Percentiles rank a stretch among this genome's conserved stretches.
phyloP scores from a whole-genome alignment of 257 asterid genomes.

The Solanum arcanum region DNA sequence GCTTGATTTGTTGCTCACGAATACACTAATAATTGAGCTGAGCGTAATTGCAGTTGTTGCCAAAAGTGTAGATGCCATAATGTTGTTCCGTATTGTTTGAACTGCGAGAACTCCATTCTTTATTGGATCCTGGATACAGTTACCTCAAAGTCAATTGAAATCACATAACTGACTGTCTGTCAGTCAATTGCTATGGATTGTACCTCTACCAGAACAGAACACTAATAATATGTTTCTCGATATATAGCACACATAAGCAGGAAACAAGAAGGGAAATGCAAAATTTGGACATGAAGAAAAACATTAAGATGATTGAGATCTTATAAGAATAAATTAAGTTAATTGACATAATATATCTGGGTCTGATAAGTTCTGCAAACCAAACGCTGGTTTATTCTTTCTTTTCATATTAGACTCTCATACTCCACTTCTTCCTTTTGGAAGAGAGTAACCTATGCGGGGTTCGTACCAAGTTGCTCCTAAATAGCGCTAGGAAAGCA shows the following conservation, averaged over 20 bases:
- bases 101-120: conserved; percentile 75
- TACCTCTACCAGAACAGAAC: background rate
- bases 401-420: background rate
- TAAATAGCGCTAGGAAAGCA: background rate
- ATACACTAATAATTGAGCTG: conserved; percentile 81
- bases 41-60: conserved; percentile 82
- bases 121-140: conserved; percentile 52
- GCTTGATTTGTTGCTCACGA: conserved; percentile 47
- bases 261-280: background rate
- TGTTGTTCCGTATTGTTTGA: conserved; percentile 84
- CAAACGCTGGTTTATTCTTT: background rate
- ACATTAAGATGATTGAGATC: background rate
- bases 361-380: background rate
- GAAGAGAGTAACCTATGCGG: background rate
- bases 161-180: background rate
- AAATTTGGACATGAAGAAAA: background rate
- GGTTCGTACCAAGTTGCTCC: background rate
- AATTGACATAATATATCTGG: background rate
- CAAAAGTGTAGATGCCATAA: conserved; percentile 88
- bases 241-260: background rate
- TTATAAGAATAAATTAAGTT: background rate
- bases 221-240: background rate
- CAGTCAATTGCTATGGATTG: background rate
- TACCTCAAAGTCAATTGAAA: background rate
- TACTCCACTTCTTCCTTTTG: background rate